These are phyloP conservation scores for Eleusine indica DNA, from an alignment of 176 grass and related monocot genomes.

Conservation along the genomic window DNA sequence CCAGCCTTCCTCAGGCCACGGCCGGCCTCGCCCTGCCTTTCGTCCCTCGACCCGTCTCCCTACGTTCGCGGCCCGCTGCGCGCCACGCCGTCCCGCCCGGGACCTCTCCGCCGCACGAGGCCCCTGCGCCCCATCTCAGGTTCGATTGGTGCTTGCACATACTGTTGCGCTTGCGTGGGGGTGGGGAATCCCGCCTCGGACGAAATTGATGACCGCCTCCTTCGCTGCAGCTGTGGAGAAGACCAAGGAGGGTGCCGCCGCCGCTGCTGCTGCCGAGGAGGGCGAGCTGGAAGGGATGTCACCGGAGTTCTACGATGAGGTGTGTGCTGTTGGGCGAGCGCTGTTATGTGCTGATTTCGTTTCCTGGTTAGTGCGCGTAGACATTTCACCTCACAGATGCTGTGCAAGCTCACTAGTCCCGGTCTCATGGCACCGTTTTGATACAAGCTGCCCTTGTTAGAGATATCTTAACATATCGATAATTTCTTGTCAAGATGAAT, in stretches of 20 bases:
- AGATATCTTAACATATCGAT: too few species aligned
- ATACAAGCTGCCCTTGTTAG: not conserved
- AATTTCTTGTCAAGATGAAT: too few species aligned
- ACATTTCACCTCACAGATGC: constrained; percentile 37
- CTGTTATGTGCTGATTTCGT: not conserved
- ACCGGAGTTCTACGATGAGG: constrained; percentile 73
- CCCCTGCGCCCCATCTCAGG: constrained; percentile 44
- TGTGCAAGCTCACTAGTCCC: not conserved
- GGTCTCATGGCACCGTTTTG: not conserved
- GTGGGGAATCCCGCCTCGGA: not conserved
- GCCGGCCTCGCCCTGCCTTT: not conserved
- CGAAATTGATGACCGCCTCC: not conserved
- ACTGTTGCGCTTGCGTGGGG: not conserved
- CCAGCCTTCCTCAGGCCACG: constrained; percentile 13
- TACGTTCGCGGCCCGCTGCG: not conserved
- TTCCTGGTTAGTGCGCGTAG: constrained; percentile 11
- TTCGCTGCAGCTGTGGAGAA: constrained; percentile 45
- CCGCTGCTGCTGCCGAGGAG: constrained; percentile 18
- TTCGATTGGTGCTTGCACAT: constrained; percentile 11
- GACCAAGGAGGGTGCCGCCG: constrained; percentile 13
- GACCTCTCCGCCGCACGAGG: constrained; percentile 3
- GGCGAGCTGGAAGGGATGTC: constrained; percentile 47
- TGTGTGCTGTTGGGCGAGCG: constrained; percentile 2
- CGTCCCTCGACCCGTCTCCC: not conserved
- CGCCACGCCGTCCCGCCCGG: not conserved